These are phyloP conservation scores for Entomortierella beljakovae DNA, from an alignment of 192 early-diverging fungal species.

Conservation along the genomic window DNA sequence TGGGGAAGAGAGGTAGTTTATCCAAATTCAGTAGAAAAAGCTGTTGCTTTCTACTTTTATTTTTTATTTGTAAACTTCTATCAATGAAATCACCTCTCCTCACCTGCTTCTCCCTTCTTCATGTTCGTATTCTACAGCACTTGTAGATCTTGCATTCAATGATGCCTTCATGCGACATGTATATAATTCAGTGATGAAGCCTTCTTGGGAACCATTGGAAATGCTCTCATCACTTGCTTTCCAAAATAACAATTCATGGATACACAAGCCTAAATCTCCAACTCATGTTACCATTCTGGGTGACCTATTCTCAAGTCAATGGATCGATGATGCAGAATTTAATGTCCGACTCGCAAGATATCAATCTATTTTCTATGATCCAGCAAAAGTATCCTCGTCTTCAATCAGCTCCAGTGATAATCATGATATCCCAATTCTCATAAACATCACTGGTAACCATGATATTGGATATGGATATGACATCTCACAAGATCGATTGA, in stretches of 20 bases:
- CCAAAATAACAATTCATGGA: not conserved
- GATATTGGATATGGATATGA: constrained; percentile 76
- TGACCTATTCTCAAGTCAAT: constrained; percentile 76
- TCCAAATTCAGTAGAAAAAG: not conserved
- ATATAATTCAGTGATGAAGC: constrained; percentile 61
- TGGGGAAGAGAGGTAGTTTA: constrained; percentile 60
- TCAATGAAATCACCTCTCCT: not conserved
- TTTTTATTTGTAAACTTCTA: not conserved
- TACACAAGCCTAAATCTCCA: constrained; percentile 42
- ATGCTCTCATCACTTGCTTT: constrained; percentile 7
- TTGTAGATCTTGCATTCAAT: constrained; percentile 66
- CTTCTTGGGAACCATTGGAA: constrained; percentile 36
- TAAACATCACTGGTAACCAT: constrained; percentile 73
- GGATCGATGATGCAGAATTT: constrained; percentile 67
- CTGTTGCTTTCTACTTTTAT: not conserved
- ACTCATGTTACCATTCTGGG: constrained; percentile 70
- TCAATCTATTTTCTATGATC: constrained; percentile 65
- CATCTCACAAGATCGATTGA: constrained; percentile 59
- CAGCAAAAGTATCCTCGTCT: not conserved
- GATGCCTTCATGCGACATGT: constrained; percentile 70
- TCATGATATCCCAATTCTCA: constrained; percentile 40
- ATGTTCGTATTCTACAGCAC: constrained; percentile 13
- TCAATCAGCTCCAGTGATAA: not conserved
- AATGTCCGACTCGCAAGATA: constrained; percentile 64
- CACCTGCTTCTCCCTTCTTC: not conserved